phyloP scores from a whole-genome alignment of 2,329 filamentous ascomycete species.

The Colletotrichum eleusines region DNA sequence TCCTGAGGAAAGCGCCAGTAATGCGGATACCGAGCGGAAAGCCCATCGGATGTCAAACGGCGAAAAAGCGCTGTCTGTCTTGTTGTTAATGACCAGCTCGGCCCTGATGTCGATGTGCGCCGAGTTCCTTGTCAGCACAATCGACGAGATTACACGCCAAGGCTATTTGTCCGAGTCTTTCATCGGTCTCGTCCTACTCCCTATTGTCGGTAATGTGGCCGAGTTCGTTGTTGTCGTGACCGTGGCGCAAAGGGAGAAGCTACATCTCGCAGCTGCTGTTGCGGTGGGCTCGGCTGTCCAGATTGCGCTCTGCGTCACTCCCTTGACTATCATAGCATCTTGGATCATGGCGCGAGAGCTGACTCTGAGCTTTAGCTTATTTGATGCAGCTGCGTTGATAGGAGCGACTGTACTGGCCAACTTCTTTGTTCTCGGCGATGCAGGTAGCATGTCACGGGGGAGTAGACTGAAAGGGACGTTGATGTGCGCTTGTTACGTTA shows the following conservation, averaged over 20 bases:
- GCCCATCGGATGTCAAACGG: not conserved
- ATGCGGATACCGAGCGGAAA: fast-evolving
- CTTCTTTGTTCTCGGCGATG: slow-evolving; percentile 79
- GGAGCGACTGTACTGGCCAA: slow-evolving; percentile 79
- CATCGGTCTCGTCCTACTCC: slow-evolving; percentile 71
- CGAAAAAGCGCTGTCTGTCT: slow-evolving; percentile 55
- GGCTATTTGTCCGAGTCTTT: slow-evolving; percentile 66
- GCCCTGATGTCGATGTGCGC: slow-evolving; percentile 69
- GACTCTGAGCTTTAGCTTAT: slow-evolving; percentile 79
- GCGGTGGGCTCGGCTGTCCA: slow-evolving; percentile 72
- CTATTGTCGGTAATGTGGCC: slow-evolving; percentile 72
- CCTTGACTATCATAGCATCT: slow-evolving; percentile 69
- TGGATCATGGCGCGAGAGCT: slow-evolving; percentile 69
- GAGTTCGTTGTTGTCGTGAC: slow-evolving; percentile 73
- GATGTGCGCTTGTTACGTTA: slow-evolving; percentile 66
- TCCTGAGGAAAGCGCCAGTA: slow-evolving; percentile 18
- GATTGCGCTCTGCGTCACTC: slow-evolving; percentile 71
- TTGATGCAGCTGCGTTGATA: slow-evolving; percentile 81
- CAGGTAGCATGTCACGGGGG: slow-evolving; percentile 73
- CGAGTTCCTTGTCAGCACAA: slow-evolving; percentile 71
- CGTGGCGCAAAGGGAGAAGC: slow-evolving; percentile 70
- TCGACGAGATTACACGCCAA: slow-evolving; percentile 65
- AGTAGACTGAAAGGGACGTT: slow-evolving; percentile 65
- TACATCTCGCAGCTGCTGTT: slow-evolving; percentile 72
- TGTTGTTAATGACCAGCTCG: slow-evolving; percentile 66